Percentiles rank a stretch among this genome's conserved stretches.
These are phyloP conservation scores for Bocquillonia castaneifolia DNA, from an alignment of 441 rosid species.

Conservation along the genomic window DNA sequence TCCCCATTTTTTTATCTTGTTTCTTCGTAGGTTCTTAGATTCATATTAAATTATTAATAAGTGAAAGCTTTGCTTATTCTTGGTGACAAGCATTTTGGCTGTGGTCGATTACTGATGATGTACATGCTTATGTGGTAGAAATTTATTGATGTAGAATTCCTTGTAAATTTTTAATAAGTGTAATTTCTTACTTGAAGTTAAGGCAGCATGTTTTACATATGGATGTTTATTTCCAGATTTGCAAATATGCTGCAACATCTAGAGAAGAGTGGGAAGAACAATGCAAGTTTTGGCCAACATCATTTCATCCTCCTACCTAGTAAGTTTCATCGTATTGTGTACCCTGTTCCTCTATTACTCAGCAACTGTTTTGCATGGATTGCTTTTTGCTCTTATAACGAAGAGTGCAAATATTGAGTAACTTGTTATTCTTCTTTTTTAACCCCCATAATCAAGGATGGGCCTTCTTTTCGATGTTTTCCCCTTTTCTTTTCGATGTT, in stretches of 20 bases:
- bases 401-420: not conserved
- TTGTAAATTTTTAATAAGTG: not conserved
- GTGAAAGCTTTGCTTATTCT: not conserved
- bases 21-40: not conserved
- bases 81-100: not conserved
- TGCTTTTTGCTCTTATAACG: not conserved
- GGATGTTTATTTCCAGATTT: constrained; percentile 41
- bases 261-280: constrained; percentile 90
- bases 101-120: not conserved
- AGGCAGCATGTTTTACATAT: constrained; percentile 15
- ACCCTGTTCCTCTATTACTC: not conserved
- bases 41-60: not conserved
- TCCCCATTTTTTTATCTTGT: not conserved
- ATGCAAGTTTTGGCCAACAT: constrained; percentile 89
- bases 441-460: not conserved
- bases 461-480: not conserved
- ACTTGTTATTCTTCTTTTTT: not conserved
- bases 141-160: not conserved
- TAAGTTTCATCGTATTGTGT: constrained; percentile 32
- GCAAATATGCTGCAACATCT: constrained; percentile 64
- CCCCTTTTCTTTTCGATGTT: not conserved
- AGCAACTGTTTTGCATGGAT: not conserved
- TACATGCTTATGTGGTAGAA: not conserved
- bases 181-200: not conserved
- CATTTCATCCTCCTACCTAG: constrained; percentile 89